Conservation (phyloP, 2,329 filamentous ascomycete genomes). For the Penicillium concentricum region DNA sequence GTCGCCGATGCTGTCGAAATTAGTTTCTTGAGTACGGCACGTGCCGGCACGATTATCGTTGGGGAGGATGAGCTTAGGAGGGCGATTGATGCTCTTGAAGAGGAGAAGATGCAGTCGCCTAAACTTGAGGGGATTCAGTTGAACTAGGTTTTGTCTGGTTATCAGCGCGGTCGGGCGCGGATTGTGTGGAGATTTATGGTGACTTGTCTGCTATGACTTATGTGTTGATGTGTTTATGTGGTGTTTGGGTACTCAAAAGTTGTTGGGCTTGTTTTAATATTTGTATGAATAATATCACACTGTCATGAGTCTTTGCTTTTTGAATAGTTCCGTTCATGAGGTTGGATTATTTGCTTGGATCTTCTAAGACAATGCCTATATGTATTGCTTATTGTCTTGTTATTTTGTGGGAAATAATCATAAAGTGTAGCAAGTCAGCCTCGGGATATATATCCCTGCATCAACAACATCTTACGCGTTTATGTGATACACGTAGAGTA, state of each 20-base stretch:
- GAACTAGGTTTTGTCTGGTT: neutral
- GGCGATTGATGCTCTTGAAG: slow-evolving; percentile 67
- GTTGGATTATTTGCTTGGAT: too few species aligned
- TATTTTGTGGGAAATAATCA: too few species aligned
- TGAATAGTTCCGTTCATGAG: too few species aligned
- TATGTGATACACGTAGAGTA: too few species aligned
- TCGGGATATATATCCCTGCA: too few species aligned
- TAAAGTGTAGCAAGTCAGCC: too few species aligned
- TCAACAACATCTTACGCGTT: too few species aligned
- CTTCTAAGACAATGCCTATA: too few species aligned
- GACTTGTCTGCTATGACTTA: neutral
- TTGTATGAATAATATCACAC: neutral
- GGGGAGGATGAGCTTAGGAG: slow-evolving; percentile 69
- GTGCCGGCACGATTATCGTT: slow-evolving; percentile 86
- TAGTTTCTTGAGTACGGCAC: slow-evolving; percentile 85
- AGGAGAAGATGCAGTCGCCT: neutral
- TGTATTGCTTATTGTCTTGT: too few species aligned
- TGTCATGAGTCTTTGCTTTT: neutral
- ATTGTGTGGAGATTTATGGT: neutral
- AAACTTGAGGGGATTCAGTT: neutral
- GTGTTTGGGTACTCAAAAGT: neutral
- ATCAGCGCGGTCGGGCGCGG: too few species aligned
- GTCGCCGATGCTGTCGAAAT: slow-evolving; percentile 63
- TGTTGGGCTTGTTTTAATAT: neutral
- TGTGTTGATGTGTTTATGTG: neutral